Evolutionary conservation across 306 rosid genomes (phyloP), one percentile per base, ranked within the genome.

Genomic region (Fragaria vesca): DNA sequence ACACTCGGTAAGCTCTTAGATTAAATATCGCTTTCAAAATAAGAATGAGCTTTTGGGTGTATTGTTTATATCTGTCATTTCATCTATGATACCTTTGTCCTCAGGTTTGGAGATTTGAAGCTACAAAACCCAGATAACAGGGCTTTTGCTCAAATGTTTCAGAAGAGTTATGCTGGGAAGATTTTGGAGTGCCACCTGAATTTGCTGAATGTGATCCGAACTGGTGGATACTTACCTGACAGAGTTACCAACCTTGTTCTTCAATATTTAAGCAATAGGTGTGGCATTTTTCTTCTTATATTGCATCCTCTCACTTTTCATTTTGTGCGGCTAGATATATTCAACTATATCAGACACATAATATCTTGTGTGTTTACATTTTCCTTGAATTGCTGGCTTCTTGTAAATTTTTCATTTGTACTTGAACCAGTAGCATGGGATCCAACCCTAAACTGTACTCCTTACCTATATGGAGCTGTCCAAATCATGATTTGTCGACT

Each of bases 191-290:
- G 97, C 75, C 96, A 95, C 88, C 79, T 95, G 76, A 93, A 88
- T 82, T 83, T 95, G 82, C 84, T 95, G 85, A 90, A 87, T 81
- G 92, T 89, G 65, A 84, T 95, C 75, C 93, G 97, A 4, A 75
- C 78, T 77, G 97, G 98, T 87, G 97, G 93, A 76, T 95, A 91
- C 83, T 86, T 95, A 83, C 99, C 99, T 4, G 97, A 95, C 87
- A 83, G 97, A 78, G 99, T 95, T 61, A 93, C 88, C 86, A 95
- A 95, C 71, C 85, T 95, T 62, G 80, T 95, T 86, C 97, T 95
- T 76, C 97, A 95, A 75, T 95, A 95, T 81, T 72, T 95, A 78
- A 92, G 96, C 88, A 95, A 93, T 88, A 95, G 99, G 99, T 95
- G 48, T 32, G 66, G 13, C 40, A 17, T 51, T 54, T 52, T 12